A percentile compares a stretch with the other conserved stretches of the same genome.
These are phyloP conservation scores for Hypoxylon sp. DNA, from an alignment of 2,329 filamentous ascomycete species.

Conservation along the genomic window DNA sequence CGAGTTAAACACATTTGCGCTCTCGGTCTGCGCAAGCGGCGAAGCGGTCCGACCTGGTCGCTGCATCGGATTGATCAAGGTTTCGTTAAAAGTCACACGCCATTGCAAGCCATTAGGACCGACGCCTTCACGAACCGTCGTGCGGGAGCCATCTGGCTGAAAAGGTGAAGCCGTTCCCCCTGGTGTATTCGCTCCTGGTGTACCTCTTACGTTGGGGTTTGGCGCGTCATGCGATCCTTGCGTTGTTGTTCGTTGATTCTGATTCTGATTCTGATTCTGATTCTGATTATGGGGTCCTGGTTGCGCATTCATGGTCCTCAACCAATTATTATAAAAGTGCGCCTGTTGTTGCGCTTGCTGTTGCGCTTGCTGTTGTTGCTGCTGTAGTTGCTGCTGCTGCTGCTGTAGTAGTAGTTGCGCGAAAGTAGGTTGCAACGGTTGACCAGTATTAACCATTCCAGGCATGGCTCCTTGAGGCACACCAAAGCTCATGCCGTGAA, in stretches of 20 bases:
- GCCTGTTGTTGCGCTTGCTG: no score
- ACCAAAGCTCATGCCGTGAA: constrained; percentile 38
- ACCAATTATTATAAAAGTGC: constrained; percentile 38
- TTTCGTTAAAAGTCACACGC: constrained; percentile 61
- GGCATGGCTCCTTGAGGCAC: constrained; percentile 28
- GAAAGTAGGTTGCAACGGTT: constrained; percentile 15
- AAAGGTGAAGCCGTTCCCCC: constrained; percentile 45
- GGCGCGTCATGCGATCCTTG: constrained; percentile 51
- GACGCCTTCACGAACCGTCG: constrained; percentile 58
- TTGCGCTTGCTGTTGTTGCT: no score
- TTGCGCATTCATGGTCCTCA: constrained; percentile 53
- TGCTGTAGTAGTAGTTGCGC: no score
- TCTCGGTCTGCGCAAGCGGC: constrained; percentile 37
- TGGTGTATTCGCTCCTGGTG: constrained; percentile 39
- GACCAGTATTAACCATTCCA: constrained; percentile 10
- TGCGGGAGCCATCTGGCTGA: constrained; percentile 50
- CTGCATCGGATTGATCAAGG: constrained; percentile 37
- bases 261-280: no score
- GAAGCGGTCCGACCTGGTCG: constrained; percentile 36
- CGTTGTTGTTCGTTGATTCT: constrained; percentile 55
- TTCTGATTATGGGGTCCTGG: neutral
- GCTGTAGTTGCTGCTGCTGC: no score
- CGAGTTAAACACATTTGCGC: constrained; percentile 24
- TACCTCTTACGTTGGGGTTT: constrained; percentile 36
- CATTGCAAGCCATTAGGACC: constrained; percentile 61